Conservation (phyloP, 179 eudicot species). For the Amaranthus tricolor region DNA sequence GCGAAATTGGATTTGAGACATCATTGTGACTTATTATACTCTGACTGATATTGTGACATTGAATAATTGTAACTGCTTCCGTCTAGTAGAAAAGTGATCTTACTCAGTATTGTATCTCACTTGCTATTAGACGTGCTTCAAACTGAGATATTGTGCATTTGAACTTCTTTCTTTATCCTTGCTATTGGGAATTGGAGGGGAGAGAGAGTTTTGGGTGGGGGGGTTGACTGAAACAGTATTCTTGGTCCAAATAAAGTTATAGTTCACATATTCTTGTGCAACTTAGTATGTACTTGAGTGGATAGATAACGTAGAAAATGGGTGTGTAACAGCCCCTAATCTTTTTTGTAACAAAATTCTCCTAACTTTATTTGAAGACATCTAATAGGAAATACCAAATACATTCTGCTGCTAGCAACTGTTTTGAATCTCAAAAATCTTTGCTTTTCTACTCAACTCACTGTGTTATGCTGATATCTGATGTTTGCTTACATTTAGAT, state of each 20-base stretch:
- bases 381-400: neutral
- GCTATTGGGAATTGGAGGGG: too few relatives aligned
- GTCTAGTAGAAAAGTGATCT: neutral
- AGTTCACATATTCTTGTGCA: neutral
- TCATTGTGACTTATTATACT: neutral
- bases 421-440: neutral
- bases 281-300: neutral
- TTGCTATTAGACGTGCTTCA: too few relatives aligned
- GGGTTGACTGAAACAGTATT: too few relatives aligned
- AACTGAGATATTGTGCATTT: too few relatives aligned
- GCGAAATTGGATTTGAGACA: neutral
- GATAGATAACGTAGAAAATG: neutral
- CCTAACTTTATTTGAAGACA: neutral
- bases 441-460: neutral
- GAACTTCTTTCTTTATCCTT: too few relatives aligned
- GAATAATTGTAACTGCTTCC: neutral
- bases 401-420: neutral
- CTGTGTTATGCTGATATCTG: slow-evolving; percentile 6
- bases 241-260: neutral
- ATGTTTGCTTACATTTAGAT: slow-evolving; percentile 40
- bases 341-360: too few relatives aligned
- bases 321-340: too few relatives aligned
- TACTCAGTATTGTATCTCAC: too few relatives aligned
- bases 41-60: neutral
- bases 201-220: too few relatives aligned